Evolutionary conservation across 768 basidiomycete species (phyloP).

Genomic region (Pleurotus tuber-regium): DNA sequence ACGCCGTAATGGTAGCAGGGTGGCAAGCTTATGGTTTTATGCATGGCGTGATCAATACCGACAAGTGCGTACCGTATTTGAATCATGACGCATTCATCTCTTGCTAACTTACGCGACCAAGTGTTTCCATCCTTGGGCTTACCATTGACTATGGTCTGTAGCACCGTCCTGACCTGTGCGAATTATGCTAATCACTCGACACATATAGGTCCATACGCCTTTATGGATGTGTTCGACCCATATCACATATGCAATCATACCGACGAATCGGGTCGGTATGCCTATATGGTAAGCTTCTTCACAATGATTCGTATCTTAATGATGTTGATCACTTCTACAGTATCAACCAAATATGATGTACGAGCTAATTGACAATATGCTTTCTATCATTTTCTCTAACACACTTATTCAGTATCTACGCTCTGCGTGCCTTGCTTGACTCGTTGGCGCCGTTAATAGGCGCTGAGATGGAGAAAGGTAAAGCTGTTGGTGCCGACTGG

Average conservation of each 20-base stretch:
- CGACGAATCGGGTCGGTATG: constrained; percentile 75
- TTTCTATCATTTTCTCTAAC: constrained; percentile 4
- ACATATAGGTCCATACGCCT: constrained; percentile 81
- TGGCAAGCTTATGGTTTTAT: constrained; percentile 97
- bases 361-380: constrained; percentile 20
- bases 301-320: not conserved
- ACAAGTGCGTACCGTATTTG: constrained; percentile 59
- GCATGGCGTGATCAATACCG: constrained; percentile 97
- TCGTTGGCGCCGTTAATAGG: constrained; percentile 86
- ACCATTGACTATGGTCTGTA: constrained; percentile 72
- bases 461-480: constrained; percentile 63
- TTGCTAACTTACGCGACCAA: constrained; percentile 24
- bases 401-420: constrained; percentile 58
- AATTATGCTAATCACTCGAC: no score
- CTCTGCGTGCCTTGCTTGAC: constrained; percentile 72
- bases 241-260: constrained; percentile 91
- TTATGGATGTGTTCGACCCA: constrained; percentile 90
- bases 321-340: constrained; percentile 28
- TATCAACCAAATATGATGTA: constrained; percentile 81
- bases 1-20: constrained; percentile 88
- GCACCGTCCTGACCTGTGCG: no score
- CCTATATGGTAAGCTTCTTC: constrained; percentile 49
- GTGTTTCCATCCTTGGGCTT: constrained; percentile 70
- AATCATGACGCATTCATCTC: not conserved
- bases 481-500: constrained; percentile 61